phyloP scores from a whole-genome alignment of 768 basidiomycete species.

The Auricularia auricula-judae region DNA sequence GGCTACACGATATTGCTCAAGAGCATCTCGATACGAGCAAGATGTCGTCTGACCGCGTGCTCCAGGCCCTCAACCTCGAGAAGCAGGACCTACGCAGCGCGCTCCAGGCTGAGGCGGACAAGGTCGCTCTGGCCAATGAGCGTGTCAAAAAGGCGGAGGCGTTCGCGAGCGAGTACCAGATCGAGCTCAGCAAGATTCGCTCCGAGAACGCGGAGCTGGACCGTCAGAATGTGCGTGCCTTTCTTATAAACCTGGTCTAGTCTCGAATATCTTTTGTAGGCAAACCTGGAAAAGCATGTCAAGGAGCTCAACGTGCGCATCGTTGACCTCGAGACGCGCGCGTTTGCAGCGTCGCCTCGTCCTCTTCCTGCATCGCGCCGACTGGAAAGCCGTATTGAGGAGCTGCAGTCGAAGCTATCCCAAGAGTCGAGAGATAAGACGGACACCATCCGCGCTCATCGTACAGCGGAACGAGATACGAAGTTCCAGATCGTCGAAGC shows the following conservation, averaged over 20 bases:
- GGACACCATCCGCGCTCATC: slow-evolving; percentile 19
- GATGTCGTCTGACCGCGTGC: slow-evolving; percentile 59
- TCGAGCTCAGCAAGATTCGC: slow-evolving; percentile 63
- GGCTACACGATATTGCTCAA: slow-evolving; percentile 69
- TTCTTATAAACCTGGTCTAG: neutral
- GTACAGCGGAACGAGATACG: slow-evolving; percentile 40
- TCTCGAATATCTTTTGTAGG: slow-evolving; percentile 31
- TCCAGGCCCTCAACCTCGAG: slow-evolving; percentile 65
- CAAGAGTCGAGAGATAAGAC: slow-evolving; percentile 39
- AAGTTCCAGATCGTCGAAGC: slow-evolving; percentile 46
- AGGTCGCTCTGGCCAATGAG: slow-evolving; percentile 58
- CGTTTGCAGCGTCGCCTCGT: slow-evolving; percentile 49
- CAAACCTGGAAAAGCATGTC: slow-evolving; percentile 71
- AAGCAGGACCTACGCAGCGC: slow-evolving; percentile 75
- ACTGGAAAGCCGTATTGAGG: slow-evolving; percentile 61
- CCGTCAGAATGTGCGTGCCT: slow-evolving; percentile 52
- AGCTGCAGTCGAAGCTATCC: slow-evolving; percentile 49
- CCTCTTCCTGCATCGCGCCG: slow-evolving; percentile 40
- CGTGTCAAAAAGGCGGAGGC: slow-evolving; percentile 74
- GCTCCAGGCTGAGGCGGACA: slow-evolving; percentile 68
- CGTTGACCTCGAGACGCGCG: slow-evolving; percentile 72
- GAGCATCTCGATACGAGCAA: slow-evolving; percentile 61
- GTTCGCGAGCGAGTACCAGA: slow-evolving; percentile 62
- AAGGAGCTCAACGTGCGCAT: slow-evolving; percentile 78
- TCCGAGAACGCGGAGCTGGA: slow-evolving; percentile 79